Base-by-base conservation (phyloP, 495 filamentous ascomycete species). In the Aspergillus carlsbadensis region DNA sequence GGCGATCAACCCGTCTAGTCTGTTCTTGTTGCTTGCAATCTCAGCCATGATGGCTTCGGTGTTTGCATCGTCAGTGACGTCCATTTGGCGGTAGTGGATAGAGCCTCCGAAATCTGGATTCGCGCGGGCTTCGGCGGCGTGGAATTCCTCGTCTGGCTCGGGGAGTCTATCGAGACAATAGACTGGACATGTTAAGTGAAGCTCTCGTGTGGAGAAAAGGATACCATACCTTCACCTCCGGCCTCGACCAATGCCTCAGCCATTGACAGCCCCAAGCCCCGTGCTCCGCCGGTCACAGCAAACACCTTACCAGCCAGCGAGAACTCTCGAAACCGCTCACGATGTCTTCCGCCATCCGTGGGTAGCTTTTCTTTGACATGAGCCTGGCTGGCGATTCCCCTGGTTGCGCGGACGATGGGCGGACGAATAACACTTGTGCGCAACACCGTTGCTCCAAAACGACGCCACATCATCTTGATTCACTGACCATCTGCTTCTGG, bases 261-360 rank as follows among this genome's bases (percentile, higher is more conserved):
- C 49, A 52, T 52, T n/a, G 49, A 42, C 22, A 52, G 33, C 0
- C 49, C 49, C 49, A 52, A 13, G 8, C 49, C 49, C 15, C 49
- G 49, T 13, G 22, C 49, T 31, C 49, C 49, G 17, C 49, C 49
- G 10, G 49, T 52, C 49, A 52, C 49, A n/a, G 49, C 49, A 29
- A 52, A 52, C n/a, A 52, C 49, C 17, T 52, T 52, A 13, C 49
- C 49, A 1, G 21, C 49, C 13, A 52, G 24, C 5, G 22, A 42
- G 37, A 52, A 52, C 33, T 42, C 49, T 14, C 49, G 36, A 36
- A 52, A 52, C 8, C 49, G 49, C 21, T 52, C 36, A 14, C 5
- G 22, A 10, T 18, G 18, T 11, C n/a, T 8, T 7, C 36, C 37
- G 7, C 31, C 13, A 2, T 4, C 21, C 1, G 26, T 15, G 24